Evolutionary conservation across 306 rosid genomes (phyloP).

Genomic region (Vigna unguiculata): DNA sequence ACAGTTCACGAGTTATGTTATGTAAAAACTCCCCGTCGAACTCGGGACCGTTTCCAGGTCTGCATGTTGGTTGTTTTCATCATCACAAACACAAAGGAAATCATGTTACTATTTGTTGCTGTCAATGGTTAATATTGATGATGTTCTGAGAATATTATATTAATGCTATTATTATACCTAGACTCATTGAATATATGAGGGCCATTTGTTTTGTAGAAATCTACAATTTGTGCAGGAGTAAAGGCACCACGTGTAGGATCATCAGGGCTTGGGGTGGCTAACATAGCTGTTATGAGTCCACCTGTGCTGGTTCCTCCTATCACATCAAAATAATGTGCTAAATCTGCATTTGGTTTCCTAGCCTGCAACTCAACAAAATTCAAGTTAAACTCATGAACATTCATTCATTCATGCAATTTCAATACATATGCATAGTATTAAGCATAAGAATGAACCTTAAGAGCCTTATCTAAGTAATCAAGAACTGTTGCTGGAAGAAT

Average conservation of each 20-base stretch:
- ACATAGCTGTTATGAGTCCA: background rate
- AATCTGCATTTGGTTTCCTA: background rate
- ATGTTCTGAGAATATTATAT: no score
- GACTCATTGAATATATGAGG: background rate
- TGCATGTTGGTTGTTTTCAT: background rate
- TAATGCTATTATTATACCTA: background rate
- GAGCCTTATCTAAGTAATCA: background rate
- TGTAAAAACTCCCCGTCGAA: slow-evolving; percentile 15
- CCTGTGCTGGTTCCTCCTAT: background rate
- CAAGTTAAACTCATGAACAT: background rate
- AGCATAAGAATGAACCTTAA: background rate
- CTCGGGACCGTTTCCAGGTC: background rate
- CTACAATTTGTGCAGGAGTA: background rate
- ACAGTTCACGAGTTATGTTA: background rate
- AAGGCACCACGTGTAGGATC: background rate
- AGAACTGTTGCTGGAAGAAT: slow-evolving; percentile 36
- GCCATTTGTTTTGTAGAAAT: background rate
- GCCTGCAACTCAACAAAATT: background rate
- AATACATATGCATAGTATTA: no score
- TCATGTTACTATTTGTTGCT: no score
- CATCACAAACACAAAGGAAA: background rate
- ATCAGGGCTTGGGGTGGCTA: background rate
- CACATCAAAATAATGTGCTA: background rate
- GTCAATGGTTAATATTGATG: no score
- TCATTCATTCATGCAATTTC: no score